A percentile compares a stretch with the other conserved stretches of the same genome.
These are phyloP conservation scores for Xylaria intraflava DNA, from an alignment of 495 filamentous ascomycete genomes.

Conservation along the genomic window DNA sequence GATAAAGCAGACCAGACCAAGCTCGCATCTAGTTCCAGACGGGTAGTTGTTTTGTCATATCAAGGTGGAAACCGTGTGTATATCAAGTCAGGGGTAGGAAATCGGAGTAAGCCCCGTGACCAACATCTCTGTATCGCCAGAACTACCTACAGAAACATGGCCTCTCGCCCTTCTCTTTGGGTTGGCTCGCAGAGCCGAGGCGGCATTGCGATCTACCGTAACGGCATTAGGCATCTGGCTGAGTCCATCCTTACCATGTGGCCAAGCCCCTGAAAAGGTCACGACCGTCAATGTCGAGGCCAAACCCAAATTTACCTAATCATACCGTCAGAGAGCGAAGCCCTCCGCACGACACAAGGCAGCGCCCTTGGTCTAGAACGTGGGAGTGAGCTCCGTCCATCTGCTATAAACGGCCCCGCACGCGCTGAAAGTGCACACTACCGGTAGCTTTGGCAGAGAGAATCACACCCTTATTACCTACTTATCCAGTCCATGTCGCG, in stretches of 20 bases:
- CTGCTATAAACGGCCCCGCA: constrained; percentile 5
- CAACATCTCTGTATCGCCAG: too few relatives aligned
- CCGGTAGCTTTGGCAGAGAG: too few relatives aligned
- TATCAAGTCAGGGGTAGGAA: too few relatives aligned
- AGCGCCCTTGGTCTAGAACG: constrained; percentile 7
- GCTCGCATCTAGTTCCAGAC: background rate
- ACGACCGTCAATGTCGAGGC: too few relatives aligned
- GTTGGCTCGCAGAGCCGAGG: too few relatives aligned
- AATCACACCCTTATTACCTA: background rate
- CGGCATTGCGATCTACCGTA: too few relatives aligned
- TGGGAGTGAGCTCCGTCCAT: constrained; percentile 1
- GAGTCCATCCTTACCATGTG: background rate
- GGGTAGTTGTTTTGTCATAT: background rate
- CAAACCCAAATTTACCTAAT: background rate
- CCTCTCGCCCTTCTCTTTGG: too few relatives aligned
- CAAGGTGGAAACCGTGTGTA: too few relatives aligned
- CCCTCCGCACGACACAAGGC: constrained; percentile 9
- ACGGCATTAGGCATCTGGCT: background rate
- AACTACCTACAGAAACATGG: too few relatives aligned
- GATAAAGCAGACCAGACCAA: background rate
- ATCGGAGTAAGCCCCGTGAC: too few relatives aligned
- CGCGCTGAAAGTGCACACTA: background rate
- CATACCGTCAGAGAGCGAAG: constrained; percentile 1
- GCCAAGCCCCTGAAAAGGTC: too few relatives aligned
- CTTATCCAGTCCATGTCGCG: constrained; percentile 1